Evolutionary conservation across 768 basidiomycete species (phyloP), one percentile per base, ranked within the genome.

Genomic region (Multifurca ochricompacta): DNA sequence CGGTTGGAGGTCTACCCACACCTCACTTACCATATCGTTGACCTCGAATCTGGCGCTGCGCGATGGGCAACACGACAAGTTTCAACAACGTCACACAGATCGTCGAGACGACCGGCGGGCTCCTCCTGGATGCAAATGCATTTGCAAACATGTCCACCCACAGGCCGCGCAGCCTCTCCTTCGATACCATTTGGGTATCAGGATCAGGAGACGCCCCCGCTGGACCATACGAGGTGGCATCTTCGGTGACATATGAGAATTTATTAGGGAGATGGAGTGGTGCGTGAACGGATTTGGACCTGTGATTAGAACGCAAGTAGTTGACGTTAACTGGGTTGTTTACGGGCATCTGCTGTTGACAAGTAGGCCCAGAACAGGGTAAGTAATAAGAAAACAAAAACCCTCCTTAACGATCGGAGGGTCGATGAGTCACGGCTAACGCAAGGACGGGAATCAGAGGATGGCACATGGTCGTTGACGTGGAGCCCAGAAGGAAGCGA

Each of bases 321-420:
- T 11, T 11, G 40, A 11, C 40, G 21, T 31, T 16, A 37, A 18
- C 4, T 4, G 3, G 16, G 16, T 25, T 37, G 36, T 19, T 56
- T 35, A 56, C 32, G 44, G 19, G n/a, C n/a, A n/a, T n/a, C n/a
- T 8, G 10, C 19, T 14, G 28, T 30, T 43, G 46, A 18, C 14
- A 39, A 32, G 37, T 30, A 56, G 55, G 55, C 16, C 55, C 55
- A 6, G 50, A 52, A 56, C 19, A 10, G 44, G 50, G 55, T 46
- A 52, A 28, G 50, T 28, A 19, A 10, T 44, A 32, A 11, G 7
- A 30, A 5, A 23, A 8, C 36, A 16, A n/a, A n/a, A n/a, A n/a
- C n/a, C n/a, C n/a, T n/a, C n/a, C n/a, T n/a, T 32, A 40, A 19
- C 30, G 49, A 51, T 56, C 43, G 39, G 16, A 25, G 37, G 18